A percentile compares a stretch with the other conserved stretches of the same genome.
Evolutionary conservation across 2,329 filamentous ascomycete genomes (phyloP).

Genomic region (Colletotrichum sp.): DNA sequence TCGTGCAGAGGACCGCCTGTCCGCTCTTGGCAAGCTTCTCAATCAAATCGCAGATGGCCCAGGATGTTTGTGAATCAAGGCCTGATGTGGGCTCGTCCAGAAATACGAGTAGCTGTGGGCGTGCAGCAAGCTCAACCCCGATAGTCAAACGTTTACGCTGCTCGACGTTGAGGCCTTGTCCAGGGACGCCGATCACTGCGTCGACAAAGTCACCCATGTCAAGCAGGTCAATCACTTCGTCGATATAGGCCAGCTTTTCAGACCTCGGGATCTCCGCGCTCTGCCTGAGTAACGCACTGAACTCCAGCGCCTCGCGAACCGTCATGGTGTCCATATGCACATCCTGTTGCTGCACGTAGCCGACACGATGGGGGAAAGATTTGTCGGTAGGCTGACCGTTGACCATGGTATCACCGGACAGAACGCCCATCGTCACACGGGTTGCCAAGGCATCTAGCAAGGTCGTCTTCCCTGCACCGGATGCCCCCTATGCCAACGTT

Average conservation of each 20-base stretch:
- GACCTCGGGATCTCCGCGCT: conserved; percentile 56
- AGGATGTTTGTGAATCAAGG: conserved; percentile 76
- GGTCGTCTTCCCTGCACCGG: conserved; percentile 79
- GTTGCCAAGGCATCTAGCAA: conserved; percentile 76
- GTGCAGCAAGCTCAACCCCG: conserved; percentile 77
- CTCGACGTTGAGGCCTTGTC: conserved; percentile 56
- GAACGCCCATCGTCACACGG: conserved; percentile 76
- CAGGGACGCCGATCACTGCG: conserved; percentile 71
- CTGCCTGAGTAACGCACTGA: conserved; percentile 72
- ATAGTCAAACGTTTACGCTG: conserved; percentile 69
- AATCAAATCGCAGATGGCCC: conserved; percentile 75
- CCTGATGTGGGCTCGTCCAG: conserved; percentile 81
- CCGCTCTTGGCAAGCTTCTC: conserved; percentile 63
- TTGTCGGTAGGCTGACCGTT: conserved; percentile 68
- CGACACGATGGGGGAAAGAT: conserved; percentile 74
- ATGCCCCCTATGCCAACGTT: conserved; percentile 54
- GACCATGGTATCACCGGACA: conserved; percentile 73
- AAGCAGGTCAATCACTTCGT: conserved; percentile 33
- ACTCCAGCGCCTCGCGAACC: conserved; percentile 70
- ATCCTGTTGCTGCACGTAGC: conserved; percentile 77
- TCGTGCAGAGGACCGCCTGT: conserved; percentile 51
- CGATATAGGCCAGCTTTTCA: conserved; percentile 32
- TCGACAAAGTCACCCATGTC: conserved; percentile 69
- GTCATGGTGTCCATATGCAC: conserved; percentile 73
- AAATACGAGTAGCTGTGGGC: conserved; percentile 75